A percentile compares a stretch with the other conserved stretches of the same genome.
Conservation (phyloP, 2,329 filamentous ascomycete species). For the Periconia macrospinosa region DNA sequence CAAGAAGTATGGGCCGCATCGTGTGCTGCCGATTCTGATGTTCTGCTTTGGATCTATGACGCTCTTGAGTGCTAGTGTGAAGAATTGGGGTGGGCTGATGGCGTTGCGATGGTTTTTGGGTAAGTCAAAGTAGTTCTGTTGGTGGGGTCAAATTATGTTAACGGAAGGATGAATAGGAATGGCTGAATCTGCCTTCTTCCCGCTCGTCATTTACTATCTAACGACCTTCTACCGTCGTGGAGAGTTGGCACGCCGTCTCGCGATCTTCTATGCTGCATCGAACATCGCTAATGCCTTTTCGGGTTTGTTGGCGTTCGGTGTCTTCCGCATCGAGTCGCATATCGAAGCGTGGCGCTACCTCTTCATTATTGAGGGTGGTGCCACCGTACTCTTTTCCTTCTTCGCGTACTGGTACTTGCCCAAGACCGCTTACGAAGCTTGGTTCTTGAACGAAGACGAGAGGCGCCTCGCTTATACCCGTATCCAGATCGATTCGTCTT, state of each 20-base stretch:
- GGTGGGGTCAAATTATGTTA: conserved; percentile 4
- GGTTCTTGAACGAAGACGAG: conserved; percentile 67
- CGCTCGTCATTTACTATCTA: conserved; percentile 66
- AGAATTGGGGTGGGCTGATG: conserved; percentile 68
- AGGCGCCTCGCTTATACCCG: conserved; percentile 70
- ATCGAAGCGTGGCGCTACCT: conserved; percentile 67
- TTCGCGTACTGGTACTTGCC: conserved; percentile 74
- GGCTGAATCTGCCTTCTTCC: conserved; percentile 70
- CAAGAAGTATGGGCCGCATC: conserved; percentile 67
- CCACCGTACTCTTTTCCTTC: conserved; percentile 61
- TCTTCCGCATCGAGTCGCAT: conserved; percentile 58
- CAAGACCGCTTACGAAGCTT: conserved; percentile 62
- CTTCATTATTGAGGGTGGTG: conserved; percentile 62
- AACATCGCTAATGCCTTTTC: conserved; percentile 72
- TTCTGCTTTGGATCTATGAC: conserved; percentile 68
- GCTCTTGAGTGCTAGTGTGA: conserved; percentile 57
- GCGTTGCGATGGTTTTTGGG: conserved; percentile 71
- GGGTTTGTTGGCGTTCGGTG: conserved; percentile 61
- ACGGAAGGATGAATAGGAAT: conserved; percentile 43
- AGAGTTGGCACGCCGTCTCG: conserved; percentile 70
- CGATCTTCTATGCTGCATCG: conserved; percentile 74
- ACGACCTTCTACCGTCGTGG: conserved; percentile 69
- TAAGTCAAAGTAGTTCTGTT: background rate
- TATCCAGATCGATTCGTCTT: conserved; percentile 75
- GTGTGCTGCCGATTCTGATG: conserved; percentile 70